Evolutionary conservation across 2,329 filamentous ascomycete species (phyloP), one percentile per base, ranked within the genome.

Genomic region (Myriangium duriaei): DNA sequence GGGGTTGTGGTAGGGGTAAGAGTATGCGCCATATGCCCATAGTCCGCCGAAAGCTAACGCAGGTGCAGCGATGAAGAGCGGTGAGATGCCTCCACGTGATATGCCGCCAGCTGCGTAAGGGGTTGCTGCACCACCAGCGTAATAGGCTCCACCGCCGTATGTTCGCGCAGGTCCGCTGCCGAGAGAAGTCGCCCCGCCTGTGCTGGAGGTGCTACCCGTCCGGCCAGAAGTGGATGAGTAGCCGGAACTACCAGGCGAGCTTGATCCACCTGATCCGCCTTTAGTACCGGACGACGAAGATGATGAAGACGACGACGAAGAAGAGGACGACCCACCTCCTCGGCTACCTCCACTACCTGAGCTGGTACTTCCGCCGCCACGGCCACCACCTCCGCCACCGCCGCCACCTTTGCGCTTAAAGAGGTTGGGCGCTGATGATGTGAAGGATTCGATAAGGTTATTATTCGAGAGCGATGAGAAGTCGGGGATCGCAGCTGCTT

Each of bases 111-210:
- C 47, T 2, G 49, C 43, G 58, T 81, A 88, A 2, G 82, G 79
- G 2, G 61, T 43, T 0, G 75, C 69, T 34, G 82, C 82, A 34
- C 79, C 79, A 26, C 71, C 70, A 51, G 85, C 86, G 56, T 69
- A 81, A 36, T 53, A 49, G 5, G 78, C 76, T 26, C 75, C 74
- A 31, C 73, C 71, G 29, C 74, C 78, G 49, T 70, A 84, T 1
- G 51, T 43, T 3, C 73, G 74, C 11, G 61, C 49, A 1, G 69
- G 59, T 11, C 79, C 78, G 36, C 68, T 71, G 42, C 79, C 78
- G 5, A 64, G 58, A 4, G 58, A 65, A 3, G 77, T 77, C 6
- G 50, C 26, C 18, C 61, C 59, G 31, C 62, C 60, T 4, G 46
- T 29, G 11, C 52, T 55, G 12, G 58, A 59, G 26, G 44, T 49